phyloP scores from a whole-genome alignment of 345 rosid genomes.

The Moringa oleifera region DNA sequence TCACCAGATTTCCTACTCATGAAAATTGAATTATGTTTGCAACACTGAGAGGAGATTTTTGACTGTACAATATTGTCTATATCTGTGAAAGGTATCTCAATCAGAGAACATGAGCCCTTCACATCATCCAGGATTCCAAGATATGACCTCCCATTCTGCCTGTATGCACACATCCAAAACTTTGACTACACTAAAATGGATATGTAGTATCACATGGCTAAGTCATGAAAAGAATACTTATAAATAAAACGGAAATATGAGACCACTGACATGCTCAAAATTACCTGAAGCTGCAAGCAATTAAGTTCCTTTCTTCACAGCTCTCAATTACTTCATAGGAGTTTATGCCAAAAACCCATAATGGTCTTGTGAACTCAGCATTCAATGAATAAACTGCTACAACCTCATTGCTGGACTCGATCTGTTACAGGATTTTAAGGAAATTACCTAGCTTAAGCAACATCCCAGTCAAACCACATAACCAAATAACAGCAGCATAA shows the following conservation, averaged over 20 bases:
- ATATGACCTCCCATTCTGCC: slow-evolving; percentile 86
- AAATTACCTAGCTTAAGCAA: background rate
- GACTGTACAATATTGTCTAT: slow-evolving; percentile 63
- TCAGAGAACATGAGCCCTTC: slow-evolving; percentile 58
- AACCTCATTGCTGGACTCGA: slow-evolving; percentile 60
- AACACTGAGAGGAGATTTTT: slow-evolving; percentile 9
- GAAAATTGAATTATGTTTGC: slow-evolving; percentile 1
- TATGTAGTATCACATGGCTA: slow-evolving; percentile 1
- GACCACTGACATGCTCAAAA: slow-evolving; percentile 11
- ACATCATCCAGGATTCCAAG: slow-evolving; percentile 68
- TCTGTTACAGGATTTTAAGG: slow-evolving; percentile 33
- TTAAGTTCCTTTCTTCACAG: slow-evolving; percentile 47
- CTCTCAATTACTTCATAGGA: slow-evolving; percentile 70
- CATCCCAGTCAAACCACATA: no score
- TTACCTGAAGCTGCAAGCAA: slow-evolving; percentile 89
- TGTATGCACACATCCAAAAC: slow-evolving; percentile 31
- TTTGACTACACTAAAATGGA: slow-evolving; percentile 5
- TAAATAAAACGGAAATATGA: slow-evolving; percentile 4
- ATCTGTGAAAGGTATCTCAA: slow-evolving; percentile 86
- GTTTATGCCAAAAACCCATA: slow-evolving; percentile 78
- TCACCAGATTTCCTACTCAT: slow-evolving; percentile 8
- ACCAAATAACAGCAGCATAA: no score
- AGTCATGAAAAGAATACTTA: slow-evolving; percentile 1
- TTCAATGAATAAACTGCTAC: slow-evolving; percentile 47
- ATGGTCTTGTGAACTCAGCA: slow-evolving; percentile 87